Evolutionary conservation across 345 rosid genomes (phyloP).

Genomic region (Laguncularia racemosa): DNA sequence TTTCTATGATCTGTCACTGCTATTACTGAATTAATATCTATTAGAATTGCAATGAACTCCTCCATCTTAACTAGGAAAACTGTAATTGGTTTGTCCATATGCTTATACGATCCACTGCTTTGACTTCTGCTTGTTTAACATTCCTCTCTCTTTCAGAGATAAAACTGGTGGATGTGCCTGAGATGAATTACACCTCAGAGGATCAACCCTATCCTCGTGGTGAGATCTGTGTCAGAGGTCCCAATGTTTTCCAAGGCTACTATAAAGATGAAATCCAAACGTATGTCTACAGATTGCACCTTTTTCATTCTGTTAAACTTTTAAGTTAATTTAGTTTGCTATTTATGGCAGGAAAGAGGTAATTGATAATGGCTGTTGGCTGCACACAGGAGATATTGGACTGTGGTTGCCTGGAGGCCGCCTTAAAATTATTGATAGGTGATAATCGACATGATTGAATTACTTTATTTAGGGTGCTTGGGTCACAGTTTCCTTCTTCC

Average conservation of each 20-base stretch:
- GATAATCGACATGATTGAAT: neutral
- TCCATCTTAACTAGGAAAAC: too few relatives aligned
- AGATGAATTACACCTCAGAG: slow-evolving; percentile 87
- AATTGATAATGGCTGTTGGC: slow-evolving; percentile 29
- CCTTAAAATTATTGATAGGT: slow-evolving; percentile 44
- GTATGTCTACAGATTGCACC: slow-evolving; percentile 23
- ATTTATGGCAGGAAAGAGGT: slow-evolving; percentile 33
- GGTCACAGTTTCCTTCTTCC: neutral
- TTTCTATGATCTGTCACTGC: too few relatives aligned
- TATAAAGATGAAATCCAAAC: slow-evolving; percentile 75
- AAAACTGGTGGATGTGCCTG: slow-evolving; percentile 86
- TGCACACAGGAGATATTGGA: slow-evolving; percentile 45
- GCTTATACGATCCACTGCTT: neutral
- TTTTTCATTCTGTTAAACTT: slow-evolving; percentile 2
- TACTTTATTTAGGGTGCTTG: neutral
- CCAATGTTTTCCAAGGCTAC: slow-evolving; percentile 76
- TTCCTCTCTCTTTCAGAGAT: slow-evolving; percentile 45
- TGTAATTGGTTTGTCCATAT: neutral
- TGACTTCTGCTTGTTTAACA: neutral
- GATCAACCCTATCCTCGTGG: slow-evolving; percentile 94
- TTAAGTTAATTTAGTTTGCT: slow-evolving; percentile 8
- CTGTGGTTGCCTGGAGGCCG: slow-evolving; percentile 41
- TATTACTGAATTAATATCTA: too few relatives aligned
- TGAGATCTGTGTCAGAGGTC: slow-evolving; percentile 89
- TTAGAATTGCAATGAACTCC: neutral